phyloP scores from a whole-genome alignment of 371 early-diverging fungal species.

The Lichtheimia ramosa region DNA sequence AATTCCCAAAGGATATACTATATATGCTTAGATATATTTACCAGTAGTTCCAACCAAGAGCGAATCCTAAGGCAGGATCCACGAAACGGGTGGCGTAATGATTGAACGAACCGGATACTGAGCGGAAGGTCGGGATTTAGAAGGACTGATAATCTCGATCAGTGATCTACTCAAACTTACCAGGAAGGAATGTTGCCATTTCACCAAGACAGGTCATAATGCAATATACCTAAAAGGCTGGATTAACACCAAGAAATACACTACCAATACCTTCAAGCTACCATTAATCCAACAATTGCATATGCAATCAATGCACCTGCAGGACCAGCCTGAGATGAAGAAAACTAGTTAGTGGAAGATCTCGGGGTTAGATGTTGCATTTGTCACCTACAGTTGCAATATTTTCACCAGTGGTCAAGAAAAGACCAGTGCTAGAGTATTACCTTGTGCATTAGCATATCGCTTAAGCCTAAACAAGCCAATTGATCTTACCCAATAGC shows the following conservation, averaged over 20 bases:
- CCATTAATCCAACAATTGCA: constrained; percentile 42
- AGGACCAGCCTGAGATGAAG: constrained; percentile 67
- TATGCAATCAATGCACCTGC: constrained; percentile 78
- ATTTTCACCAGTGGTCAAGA: constrained; percentile 78
- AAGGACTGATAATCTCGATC: not conserved
- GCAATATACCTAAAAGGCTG: constrained; percentile 67
- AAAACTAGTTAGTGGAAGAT: not conserved
- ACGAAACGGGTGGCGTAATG: constrained; percentile 82
- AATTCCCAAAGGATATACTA: too few species aligned
- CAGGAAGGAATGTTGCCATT: constrained; percentile 75
- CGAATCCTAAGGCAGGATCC: constrained; percentile 82
- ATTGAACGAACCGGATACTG: constrained; percentile 86
- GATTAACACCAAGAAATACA: not conserved
- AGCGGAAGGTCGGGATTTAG: not conserved
- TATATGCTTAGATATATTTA: constrained; percentile 9
- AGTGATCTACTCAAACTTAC: constrained; percentile 14
- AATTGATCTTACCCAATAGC: constrained; percentile 34
- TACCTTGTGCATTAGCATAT: not conserved
- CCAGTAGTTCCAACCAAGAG: constrained; percentile 67
- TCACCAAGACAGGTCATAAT: constrained; percentile 84
- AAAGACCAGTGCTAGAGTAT: constrained; percentile 73
- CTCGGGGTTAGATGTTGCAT: not conserved
- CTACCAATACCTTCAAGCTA: constrained; percentile 8
- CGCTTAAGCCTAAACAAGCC: not conserved
- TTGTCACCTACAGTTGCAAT: constrained; percentile 41